These are phyloP conservation scores for Neobulgaria alba DNA, from an alignment of 2,329 filamentous ascomycete species.

Conservation along the genomic window DNA sequence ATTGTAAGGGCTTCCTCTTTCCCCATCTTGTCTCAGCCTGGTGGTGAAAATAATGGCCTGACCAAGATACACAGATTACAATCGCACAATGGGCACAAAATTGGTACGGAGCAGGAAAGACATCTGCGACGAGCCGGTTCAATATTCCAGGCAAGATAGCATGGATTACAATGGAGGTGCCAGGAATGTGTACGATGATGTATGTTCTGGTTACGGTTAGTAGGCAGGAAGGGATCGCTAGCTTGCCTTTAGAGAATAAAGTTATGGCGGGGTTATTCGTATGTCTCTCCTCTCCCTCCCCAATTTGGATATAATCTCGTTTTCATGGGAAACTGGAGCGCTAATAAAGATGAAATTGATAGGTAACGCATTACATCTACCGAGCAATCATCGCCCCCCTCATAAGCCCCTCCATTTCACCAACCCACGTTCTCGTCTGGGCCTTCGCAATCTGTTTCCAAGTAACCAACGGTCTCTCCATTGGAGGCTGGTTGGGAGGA, in stretches of 20 bases:
- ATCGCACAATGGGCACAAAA: slow-evolving; percentile 63
- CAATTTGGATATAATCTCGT: not conserved
- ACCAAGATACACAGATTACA: slow-evolving; percentile 47
- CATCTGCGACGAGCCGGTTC: slow-evolving; percentile 61
- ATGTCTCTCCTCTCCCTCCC: slow-evolving; percentile 8
- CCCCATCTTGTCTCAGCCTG: not conserved
- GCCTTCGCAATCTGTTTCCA: slow-evolving; percentile 63
- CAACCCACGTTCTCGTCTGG: slow-evolving; percentile 67
- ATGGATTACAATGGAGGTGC: slow-evolving; percentile 83
- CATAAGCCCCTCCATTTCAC: slow-evolving; percentile 85
- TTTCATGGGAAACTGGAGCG: not conserved
- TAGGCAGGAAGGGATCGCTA: slow-evolving; percentile 42
- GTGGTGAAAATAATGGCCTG: not conserved
- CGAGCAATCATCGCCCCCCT: slow-evolving; percentile 77
- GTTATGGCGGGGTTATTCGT: slow-evolving; percentile 61
- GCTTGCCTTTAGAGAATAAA: slow-evolving; percentile 70
- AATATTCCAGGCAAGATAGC: slow-evolving; percentile 85
- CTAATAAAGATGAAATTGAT: not conserved
- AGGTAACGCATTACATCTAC: slow-evolving; percentile 83
- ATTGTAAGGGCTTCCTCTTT: slow-evolving; percentile 33
- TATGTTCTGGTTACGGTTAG: slow-evolving; percentile 72
- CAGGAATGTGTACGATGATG: slow-evolving; percentile 66
- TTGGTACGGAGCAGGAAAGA: slow-evolving; percentile 91
- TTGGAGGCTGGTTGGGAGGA: slow-evolving; percentile 75
- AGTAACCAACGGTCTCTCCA: slow-evolving; percentile 64